phyloP scores from a whole-genome alignment of 2,329 filamentous ascomycete species.

The Cordyceps pruinosa region DNA sequence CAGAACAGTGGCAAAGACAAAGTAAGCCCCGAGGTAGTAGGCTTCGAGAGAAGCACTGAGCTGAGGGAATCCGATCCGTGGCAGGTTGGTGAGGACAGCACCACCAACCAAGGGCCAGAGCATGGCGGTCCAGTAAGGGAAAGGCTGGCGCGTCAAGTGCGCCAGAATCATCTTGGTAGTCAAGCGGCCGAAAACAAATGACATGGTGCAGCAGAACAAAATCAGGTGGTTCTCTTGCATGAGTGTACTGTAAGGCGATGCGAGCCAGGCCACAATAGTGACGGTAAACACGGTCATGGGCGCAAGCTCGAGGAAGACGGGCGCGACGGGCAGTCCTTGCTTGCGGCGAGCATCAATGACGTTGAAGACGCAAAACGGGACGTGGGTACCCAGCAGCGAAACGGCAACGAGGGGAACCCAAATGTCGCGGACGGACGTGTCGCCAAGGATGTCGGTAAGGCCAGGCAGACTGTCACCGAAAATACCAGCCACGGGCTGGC shows the following conservation, averaged over 20 bases:
- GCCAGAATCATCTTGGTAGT: constrained; percentile 98
- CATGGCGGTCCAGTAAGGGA: constrained; percentile 95
- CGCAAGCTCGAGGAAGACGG: constrained; percentile 89
- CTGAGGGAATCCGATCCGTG: constrained; percentile 62
- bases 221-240: constrained; percentile 80
- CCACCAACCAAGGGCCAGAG: constrained; percentile 80
- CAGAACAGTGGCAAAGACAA: constrained; percentile 73
- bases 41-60: constrained; percentile 63
- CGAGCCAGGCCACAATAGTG: constrained; percentile 76
- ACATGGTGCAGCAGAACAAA: constrained; percentile 86
- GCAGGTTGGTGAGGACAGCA: constrained; percentile 75
- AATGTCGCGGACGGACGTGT: constrained; percentile 73
- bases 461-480: constrained; percentile 50
- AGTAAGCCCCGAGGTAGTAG: constrained; percentile 77
- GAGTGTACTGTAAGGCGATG: constrained; percentile 78
- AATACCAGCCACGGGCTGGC: constrained; percentile 61
- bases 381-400: constrained; percentile 63
- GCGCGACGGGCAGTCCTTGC: constrained; percentile 65
- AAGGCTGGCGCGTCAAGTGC: constrained; percentile 86
- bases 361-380: constrained; percentile 85
- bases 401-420: constrained; percentile 70
- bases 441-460: constrained; percentile 55
- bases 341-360: constrained; percentile 69
- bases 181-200: constrained; percentile 96
- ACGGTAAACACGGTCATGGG: constrained; percentile 78